Percentiles rank a stretch among this genome's conserved stretches.
Conservation (phyloP, 2,329 filamentous ascomycete species). For the Aciculosporium take region DNA sequence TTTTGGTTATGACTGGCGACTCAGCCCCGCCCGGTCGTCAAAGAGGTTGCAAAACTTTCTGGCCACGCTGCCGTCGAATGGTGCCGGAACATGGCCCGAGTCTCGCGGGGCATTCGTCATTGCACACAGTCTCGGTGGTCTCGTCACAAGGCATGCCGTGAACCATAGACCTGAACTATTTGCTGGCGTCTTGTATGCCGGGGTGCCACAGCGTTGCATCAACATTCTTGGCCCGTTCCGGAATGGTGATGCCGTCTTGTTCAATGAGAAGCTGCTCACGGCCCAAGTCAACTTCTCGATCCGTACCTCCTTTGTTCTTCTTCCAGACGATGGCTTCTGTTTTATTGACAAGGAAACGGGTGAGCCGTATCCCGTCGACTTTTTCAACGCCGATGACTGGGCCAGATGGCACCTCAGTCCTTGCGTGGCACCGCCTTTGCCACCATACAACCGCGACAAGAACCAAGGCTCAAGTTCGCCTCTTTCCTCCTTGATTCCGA, state of each 20-base stretch:
- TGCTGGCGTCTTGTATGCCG: constrained; percentile 72
- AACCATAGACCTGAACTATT: constrained; percentile 78
- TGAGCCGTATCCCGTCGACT: constrained; percentile 69
- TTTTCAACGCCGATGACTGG: constrained; percentile 71
- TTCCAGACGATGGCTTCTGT: constrained; percentile 76
- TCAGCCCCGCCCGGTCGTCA: constrained; percentile 67
- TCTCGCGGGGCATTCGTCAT: constrained; percentile 64
- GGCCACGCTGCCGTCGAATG: constrained; percentile 60
- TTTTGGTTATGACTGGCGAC: constrained; percentile 89
- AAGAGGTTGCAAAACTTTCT: constrained; percentile 59
- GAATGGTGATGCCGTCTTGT: constrained; percentile 81
- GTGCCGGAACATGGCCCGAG: constrained; percentile 33
- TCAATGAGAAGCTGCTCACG: constrained; percentile 80
- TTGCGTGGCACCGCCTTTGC: constrained; percentile 54
- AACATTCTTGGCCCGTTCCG: constrained; percentile 83
- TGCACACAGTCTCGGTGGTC: constrained; percentile 73
- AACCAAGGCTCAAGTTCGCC: constrained; percentile 22
- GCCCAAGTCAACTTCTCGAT: constrained; percentile 90
- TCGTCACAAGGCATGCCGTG: constrained; percentile 78
- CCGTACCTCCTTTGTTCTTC: constrained; percentile 67
- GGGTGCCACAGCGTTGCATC: constrained; percentile 71
- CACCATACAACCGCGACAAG: constrained; percentile 31
- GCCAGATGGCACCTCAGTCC: constrained; percentile 64
- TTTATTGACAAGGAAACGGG: constrained; percentile 74
- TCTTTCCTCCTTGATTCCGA: constrained; percentile 33